Evolutionary conservation across 768 basidiomycete species (phyloP).

Genomic region (Chlorophyllum brunneum): DNA sequence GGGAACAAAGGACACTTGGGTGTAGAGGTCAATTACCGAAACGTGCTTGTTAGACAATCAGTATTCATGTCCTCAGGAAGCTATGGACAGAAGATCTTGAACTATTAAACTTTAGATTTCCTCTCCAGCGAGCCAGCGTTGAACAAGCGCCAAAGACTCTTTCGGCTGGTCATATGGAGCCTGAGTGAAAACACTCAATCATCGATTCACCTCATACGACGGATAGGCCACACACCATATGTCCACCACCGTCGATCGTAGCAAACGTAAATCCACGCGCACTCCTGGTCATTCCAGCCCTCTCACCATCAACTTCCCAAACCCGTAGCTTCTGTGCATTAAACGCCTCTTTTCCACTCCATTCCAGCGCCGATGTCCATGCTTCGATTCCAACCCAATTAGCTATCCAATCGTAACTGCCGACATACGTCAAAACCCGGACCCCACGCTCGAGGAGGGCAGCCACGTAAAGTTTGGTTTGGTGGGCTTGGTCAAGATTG

Average conservation of each 20-base stretch:
- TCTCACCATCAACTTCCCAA: conserved; percentile 54
- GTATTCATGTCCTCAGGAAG: no score
- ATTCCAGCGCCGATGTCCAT: conserved; percentile 67
- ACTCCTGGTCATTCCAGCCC: conserved; percentile 33
- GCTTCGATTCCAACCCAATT: conserved; percentile 72
- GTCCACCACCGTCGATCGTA: conserved; percentile 64
- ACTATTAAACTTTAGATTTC: conserved; percentile 14
- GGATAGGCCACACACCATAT: conserved; percentile 45
- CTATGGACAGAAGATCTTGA: no score
- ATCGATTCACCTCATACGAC: not conserved
- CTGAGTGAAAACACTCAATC: conserved; percentile 23
- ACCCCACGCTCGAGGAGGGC: conserved; percentile 70
- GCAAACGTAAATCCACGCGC: conserved; percentile 57
- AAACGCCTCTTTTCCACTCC: conserved; percentile 57
- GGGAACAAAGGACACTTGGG: no score
- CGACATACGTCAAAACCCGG: conserved; percentile 65
- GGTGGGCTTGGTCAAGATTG: not conserved
- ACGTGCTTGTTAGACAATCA: no score
- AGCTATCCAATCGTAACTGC: conserved; percentile 70
- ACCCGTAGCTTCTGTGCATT: conserved; percentile 37
- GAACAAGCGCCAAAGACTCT: conserved; percentile 46
- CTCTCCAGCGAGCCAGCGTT: conserved; percentile 39
- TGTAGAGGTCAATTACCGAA: no score
- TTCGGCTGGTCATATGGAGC: conserved; percentile 63
- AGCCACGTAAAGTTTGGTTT: conserved; percentile 51